A percentile compares a stretch with the other conserved stretches of the same genome.
Conservation (phyloP, 345 rosid species). For the Lumnitzera racemosa region DNA sequence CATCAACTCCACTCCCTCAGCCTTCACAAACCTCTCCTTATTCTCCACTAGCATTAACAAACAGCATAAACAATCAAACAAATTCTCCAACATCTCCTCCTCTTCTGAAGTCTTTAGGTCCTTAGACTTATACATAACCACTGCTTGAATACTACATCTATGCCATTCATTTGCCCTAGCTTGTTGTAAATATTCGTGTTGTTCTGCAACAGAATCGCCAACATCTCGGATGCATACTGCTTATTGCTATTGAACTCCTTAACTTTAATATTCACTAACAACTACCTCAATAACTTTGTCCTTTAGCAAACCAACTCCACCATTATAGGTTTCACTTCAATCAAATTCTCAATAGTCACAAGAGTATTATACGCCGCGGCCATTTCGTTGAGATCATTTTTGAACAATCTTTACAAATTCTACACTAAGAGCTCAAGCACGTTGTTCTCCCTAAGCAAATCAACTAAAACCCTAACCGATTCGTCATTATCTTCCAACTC, state of each 20-base stretch:
- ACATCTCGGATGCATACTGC: conserved; percentile 90
- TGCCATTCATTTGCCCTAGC: conserved; percentile 91
- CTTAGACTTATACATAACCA: conserved; percentile 84
- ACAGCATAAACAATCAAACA: conserved; percentile 82
- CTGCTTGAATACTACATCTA: conserved; percentile 88
- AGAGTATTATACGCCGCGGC: conserved; percentile 68
- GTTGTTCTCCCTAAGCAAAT: conserved; percentile 64
- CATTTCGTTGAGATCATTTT: conserved; percentile 68
- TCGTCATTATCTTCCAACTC: conserved; percentile 83
- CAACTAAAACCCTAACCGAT: conserved; percentile 63
- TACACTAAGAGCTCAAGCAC: conserved; percentile 85
- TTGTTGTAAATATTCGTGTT: conserved; percentile 79
- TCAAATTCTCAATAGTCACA: conserved; percentile 80
- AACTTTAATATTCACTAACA: conserved; percentile 65
- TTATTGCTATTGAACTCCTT: conserved; percentile 89
- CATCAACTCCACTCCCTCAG: conserved; percentile 98
- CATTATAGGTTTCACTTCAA: conserved; percentile 86
- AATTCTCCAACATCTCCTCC: conserved; percentile 96
- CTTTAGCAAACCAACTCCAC: conserved; percentile 84
- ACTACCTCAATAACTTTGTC: conserved; percentile 76
- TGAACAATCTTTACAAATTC: conserved; percentile 77
- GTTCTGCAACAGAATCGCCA: conserved; percentile 81
- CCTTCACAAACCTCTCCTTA: conserved; percentile 91
- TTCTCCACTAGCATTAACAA: conserved; percentile 96
- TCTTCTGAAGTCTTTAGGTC: conserved; percentile 91